These are phyloP conservation scores for Teratosphaeria zuluensis DNA, from an alignment of 2,329 filamentous ascomycete genomes.

Conservation along the genomic window DNA sequence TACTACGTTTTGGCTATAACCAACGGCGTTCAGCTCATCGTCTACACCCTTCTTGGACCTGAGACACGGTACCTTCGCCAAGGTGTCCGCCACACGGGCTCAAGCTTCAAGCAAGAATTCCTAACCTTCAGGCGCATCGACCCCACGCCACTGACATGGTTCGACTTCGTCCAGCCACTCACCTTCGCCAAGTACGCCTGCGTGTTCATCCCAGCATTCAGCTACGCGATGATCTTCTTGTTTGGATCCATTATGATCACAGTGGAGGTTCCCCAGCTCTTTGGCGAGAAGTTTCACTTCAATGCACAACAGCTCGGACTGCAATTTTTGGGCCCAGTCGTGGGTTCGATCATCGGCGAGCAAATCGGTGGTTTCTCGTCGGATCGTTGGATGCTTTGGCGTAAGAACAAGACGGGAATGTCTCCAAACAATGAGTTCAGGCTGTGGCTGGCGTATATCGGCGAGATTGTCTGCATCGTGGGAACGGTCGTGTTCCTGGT, in stretches of 20 bases:
- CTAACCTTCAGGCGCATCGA: slow-evolving; percentile 41
- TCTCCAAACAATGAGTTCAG: slow-evolving; percentile 40
- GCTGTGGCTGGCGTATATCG: slow-evolving; percentile 47
- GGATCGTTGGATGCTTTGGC: slow-evolving; percentile 42
- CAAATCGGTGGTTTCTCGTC: slow-evolving; percentile 45
- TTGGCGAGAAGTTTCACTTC: slow-evolving; percentile 45
- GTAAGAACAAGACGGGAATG: slow-evolving; percentile 26
- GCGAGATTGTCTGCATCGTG: slow-evolving; percentile 38
- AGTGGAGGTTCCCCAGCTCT: slow-evolving; percentile 49
- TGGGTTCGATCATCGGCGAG: slow-evolving; percentile 48
- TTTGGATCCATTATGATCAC: slow-evolving; percentile 43
- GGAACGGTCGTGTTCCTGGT: slow-evolving; percentile 46
- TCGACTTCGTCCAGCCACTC: slow-evolving; percentile 44
- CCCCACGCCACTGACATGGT: slow-evolving; percentile 35
- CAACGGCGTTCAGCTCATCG: slow-evolving; percentile 45
- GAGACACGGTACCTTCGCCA: slow-evolving; percentile 45
- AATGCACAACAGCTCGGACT: slow-evolving; percentile 48
- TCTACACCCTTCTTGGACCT: slow-evolving; percentile 44
- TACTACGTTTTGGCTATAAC: slow-evolving; percentile 48
- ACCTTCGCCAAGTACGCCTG: slow-evolving; percentile 35
- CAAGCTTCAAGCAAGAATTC: slow-evolving; percentile 33
- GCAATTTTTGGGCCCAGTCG: slow-evolving; percentile 46
- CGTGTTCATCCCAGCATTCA: slow-evolving; percentile 40
- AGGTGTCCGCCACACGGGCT: slow-evolving; percentile 22
- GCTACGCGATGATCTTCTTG: slow-evolving; percentile 48